These are phyloP conservation scores for Hypoxylon sp. DNA, from an alignment of 2,329 filamentous ascomycete species.

Conservation along the genomic window DNA sequence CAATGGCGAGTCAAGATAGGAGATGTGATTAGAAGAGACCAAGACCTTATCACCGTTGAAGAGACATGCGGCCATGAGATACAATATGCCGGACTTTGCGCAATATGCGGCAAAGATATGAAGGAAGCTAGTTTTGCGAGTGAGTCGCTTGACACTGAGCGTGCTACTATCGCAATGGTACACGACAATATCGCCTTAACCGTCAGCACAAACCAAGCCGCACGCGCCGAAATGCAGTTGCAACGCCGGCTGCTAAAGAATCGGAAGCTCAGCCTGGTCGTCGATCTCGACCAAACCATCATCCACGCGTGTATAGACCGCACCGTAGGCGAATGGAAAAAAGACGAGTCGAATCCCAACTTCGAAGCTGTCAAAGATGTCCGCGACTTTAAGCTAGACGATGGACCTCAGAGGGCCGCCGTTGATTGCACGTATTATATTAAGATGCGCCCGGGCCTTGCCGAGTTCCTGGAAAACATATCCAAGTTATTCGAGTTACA, in stretches of 20 bases:
- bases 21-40: conserved; percentile 67
- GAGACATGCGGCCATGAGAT: conserved; percentile 92
- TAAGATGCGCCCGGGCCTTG: conserved; percentile 89
- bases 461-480: conserved; percentile 73
- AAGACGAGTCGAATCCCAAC: conserved; percentile 87
- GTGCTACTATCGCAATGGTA: conserved; percentile 92
- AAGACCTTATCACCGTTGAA: conserved; percentile 76
- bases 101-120: conserved; percentile 95
- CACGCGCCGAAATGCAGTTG: conserved; percentile 82
- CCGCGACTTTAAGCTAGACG: conserved; percentile 87
- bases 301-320: conserved; percentile 98
- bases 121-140: conserved; percentile 87
- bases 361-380: conserved; percentile 91
- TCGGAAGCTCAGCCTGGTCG: conserved; percentile 89
- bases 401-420: conserved; percentile 73
- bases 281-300: conserved; percentile 97
- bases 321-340: conserved; percentile 94
- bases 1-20: conserved; percentile 79
- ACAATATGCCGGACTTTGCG: conserved; percentile 91
- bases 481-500: conserved; percentile 82
- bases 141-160: conserved; percentile 78
- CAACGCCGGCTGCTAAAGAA: conserved; percentile 83
- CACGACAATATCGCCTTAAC: conserved; percentile 90
- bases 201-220: conserved; percentile 84
- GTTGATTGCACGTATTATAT: conserved; percentile 96